Evolutionary conservation across 2,329 filamentous ascomycete genomes (phyloP).

Genomic region (Penicillium sp.): DNA sequence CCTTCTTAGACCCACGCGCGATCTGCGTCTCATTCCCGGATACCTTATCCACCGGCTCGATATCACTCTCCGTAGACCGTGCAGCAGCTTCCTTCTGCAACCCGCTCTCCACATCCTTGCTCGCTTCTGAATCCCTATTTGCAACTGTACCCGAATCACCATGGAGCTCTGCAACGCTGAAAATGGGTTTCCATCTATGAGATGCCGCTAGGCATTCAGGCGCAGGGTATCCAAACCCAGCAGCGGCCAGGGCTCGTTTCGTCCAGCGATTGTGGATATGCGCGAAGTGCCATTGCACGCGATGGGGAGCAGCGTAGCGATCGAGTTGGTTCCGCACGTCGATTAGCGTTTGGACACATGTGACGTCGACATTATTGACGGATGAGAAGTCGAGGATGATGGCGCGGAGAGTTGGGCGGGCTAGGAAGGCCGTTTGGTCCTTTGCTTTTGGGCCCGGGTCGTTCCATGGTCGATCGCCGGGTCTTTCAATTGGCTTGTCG

Average conservation of each 20-base stretch:
- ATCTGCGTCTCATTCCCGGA: neutral
- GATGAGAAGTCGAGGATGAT: neutral
- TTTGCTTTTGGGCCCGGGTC: neutral
- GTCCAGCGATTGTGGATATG: neutral
- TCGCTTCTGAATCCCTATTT: neutral
- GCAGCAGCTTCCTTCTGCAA: neutral
- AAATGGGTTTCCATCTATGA: neutral
- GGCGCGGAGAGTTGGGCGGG: neutral
- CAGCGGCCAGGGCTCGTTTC: neutral
- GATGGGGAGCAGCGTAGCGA: neutral
- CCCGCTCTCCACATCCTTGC: neutral
- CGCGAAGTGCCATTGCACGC: neutral
- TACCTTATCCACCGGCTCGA: neutral
- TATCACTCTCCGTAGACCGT: neutral
- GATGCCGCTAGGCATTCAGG: neutral
- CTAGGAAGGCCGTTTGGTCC: neutral
- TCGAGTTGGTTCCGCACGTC: neutral
- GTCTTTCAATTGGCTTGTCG: neutral
- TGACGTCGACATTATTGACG: neutral
- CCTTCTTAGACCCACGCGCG: neutral
- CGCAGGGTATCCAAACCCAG: neutral
- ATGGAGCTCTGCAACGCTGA: neutral
- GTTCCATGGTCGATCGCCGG: neutral
- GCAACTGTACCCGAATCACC: neutral
- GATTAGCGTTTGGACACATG: neutral